Evolutionary conservation across 1,139 yeast genomes (phyloP).

Genomic region (Blastobotrys indianensis): DNA sequence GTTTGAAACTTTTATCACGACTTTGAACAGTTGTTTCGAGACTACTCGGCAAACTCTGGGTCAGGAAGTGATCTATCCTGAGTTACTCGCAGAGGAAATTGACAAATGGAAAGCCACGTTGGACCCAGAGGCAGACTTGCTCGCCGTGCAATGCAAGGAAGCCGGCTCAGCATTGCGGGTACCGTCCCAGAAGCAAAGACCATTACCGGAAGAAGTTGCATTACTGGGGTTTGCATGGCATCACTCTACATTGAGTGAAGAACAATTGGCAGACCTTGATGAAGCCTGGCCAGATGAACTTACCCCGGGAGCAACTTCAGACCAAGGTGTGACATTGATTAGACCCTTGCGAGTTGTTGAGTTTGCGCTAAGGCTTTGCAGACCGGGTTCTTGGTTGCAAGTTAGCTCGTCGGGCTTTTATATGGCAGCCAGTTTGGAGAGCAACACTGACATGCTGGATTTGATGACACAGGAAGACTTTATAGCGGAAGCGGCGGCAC

Average conservation of each 20-base stretch:
- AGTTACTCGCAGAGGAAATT: not conserved
- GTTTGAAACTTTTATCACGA: not conserved
- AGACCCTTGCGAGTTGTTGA: constrained; percentile 10
- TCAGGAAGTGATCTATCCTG: not conserved
- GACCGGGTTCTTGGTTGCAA: constrained; percentile 1
- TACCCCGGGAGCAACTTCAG: constrained; percentile 10
- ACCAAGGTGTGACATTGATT: not conserved
- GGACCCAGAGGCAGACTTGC: not conserved
- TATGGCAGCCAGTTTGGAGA: not conserved
- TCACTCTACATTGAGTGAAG: not conserved
- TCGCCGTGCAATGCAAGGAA: not conserved
- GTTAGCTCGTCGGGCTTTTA: constrained; percentile 5
- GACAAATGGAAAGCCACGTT: constrained; percentile 3
- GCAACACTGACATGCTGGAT: too few relatives aligned
- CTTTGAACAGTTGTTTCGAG: constrained; percentile 7
- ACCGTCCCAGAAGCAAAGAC: constrained; percentile 11
- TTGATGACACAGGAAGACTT: too few relatives aligned
- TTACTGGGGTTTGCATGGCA: constrained; percentile 13
- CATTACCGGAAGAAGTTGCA: constrained; percentile 13
- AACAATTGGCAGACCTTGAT: constrained; percentile 7
- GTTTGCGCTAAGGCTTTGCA: constrained; percentile 6
- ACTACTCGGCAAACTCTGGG: constrained; percentile 1
- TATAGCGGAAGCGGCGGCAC: too few relatives aligned
- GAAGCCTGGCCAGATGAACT: constrained; percentile 3
- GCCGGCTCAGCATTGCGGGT: not conserved